Conservation (phyloP, 2,329 filamentous ascomycete genomes). For the Gremmenia infestans region DNA sequence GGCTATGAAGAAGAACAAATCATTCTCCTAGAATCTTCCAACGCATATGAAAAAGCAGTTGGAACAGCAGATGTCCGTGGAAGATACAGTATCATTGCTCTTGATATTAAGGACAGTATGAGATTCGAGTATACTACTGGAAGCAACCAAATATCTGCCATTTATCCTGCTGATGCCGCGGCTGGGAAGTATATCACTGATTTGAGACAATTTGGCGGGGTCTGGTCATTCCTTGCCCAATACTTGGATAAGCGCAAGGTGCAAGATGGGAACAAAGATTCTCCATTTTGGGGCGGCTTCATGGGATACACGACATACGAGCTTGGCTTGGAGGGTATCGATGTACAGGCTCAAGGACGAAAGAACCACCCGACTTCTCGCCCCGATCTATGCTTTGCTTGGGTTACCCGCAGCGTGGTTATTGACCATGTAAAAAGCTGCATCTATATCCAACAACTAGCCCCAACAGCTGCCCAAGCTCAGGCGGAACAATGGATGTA, state of each 20-base stretch:
- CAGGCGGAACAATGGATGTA: conserved; percentile 16
- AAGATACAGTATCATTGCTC: conserved; percentile 68
- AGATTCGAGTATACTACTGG: conserved; percentile 54
- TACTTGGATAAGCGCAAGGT: conserved; percentile 38
- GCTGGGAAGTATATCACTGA: not conserved
- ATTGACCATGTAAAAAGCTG: conserved; percentile 53
- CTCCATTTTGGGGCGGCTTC: conserved; percentile 67
- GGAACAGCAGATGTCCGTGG: conserved; percentile 48
- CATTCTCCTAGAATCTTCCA: conserved; percentile 57
- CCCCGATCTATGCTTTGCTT: conserved; percentile 58
- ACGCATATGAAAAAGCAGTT: conserved; percentile 42
- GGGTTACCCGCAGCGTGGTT: conserved; percentile 59
- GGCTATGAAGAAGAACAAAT: conserved; percentile 35
- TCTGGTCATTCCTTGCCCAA: conserved; percentile 30
- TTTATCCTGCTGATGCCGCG: conserved; percentile 1
- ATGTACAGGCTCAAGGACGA: conserved; percentile 32
- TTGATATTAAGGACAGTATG: conserved; percentile 53
- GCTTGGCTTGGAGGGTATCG: conserved; percentile 52
- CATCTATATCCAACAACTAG: conserved; percentile 57
- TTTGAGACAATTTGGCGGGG: conserved; percentile 22
- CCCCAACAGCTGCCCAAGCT: conserved; percentile 30
- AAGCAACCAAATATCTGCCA: conserved; percentile 29
- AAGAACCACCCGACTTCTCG: conserved; percentile 23
- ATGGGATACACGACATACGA: conserved; percentile 67
- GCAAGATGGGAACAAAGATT: conserved; percentile 29